Evolutionary conservation across 164 flowering plant species (phyloP).

Genomic region (Nymphaea colorata): DNA sequence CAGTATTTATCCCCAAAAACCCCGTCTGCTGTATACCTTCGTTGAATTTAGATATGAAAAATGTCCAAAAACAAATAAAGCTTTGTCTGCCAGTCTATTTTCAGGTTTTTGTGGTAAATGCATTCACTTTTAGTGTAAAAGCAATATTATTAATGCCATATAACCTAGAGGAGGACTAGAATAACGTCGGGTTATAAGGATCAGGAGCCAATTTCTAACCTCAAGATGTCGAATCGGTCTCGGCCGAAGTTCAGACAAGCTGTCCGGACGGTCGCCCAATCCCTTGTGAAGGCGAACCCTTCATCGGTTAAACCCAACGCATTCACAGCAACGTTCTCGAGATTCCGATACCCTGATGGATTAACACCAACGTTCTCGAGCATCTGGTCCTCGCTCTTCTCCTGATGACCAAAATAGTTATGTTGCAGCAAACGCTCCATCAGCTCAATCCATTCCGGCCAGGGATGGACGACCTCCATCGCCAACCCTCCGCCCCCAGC

Average conservation of each 20-base stretch:
- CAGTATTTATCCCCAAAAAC: too few species aligned
- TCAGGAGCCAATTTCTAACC: slow-evolving; percentile 20
- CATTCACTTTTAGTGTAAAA: too few species aligned
- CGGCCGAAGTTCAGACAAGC: slow-evolving; percentile 73
- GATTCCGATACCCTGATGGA: background rate
- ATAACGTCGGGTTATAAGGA: background rate
- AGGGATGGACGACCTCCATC: slow-evolving; percentile 86
- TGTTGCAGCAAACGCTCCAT: slow-evolving; percentile 86
- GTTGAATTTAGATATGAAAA: too few species aligned
- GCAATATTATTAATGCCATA: too few species aligned
- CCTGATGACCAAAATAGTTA: slow-evolving; percentile 77
- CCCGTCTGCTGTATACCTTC: too few species aligned
- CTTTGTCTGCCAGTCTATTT: too few species aligned
- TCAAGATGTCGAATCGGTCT: slow-evolving; percentile 87
- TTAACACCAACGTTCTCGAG: slow-evolving; percentile 12
- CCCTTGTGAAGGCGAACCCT: slow-evolving; percentile 55
- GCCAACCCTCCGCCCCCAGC: slow-evolving; percentile 19
- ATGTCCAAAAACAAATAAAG: too few species aligned
- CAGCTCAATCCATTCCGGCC: slow-evolving; percentile 93
- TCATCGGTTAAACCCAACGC: slow-evolving; percentile 23
- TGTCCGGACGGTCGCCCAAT: slow-evolving; percentile 57
- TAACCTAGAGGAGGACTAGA: too few species aligned
- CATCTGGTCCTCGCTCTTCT: slow-evolving; percentile 61
- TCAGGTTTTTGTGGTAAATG: too few species aligned
- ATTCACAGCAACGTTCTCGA: slow-evolving; percentile 12